These are phyloP conservation scores for Castanopsis chinensis DNA, from an alignment of 306 rosid genomes.

Conservation along the genomic window DNA sequence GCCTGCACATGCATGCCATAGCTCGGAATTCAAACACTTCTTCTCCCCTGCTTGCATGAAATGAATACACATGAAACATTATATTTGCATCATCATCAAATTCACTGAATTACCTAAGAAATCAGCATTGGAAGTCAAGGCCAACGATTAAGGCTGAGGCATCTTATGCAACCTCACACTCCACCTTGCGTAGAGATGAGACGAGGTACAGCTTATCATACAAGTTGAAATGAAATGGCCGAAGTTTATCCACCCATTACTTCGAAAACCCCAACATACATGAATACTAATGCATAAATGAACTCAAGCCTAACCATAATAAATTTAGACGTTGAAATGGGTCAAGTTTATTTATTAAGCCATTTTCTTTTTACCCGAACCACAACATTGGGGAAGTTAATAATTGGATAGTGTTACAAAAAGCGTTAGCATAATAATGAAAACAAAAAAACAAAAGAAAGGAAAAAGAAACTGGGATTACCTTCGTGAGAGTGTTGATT, in stretches of 20 bases:
- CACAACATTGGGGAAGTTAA: neutral
- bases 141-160: constrained; percentile 5
- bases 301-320: neutral
- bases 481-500: too few relatives aligned
- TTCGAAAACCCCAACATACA: neutral
- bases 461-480: too few relatives aligned
- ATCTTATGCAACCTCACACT: neutral
- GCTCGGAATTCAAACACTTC: constrained; percentile 69
- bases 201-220: too few relatives aligned
- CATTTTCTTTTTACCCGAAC: neutral
- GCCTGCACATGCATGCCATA: constrained; percentile 84
- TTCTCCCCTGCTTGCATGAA: constrained; percentile 48
- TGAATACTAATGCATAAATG: neutral
- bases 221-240: neutral
- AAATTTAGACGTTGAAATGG: neutral
- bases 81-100: constrained; percentile 6
- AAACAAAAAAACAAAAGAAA: too few relatives aligned
- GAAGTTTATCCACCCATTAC: neutral
- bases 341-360: neutral
- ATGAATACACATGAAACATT: constrained; percentile 17
- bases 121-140: constrained; percentile 1
- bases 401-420: too few relatives aligned
- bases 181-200: too few relatives aligned
- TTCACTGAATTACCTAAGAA: constrained; percentile 3
- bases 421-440: too few relatives aligned